A percentile compares a stretch with the other conserved stretches of the same genome.
phyloP scores from a whole-genome alignment of 768 basidiomycete species.

The Lentinula guzmanii region DNA sequence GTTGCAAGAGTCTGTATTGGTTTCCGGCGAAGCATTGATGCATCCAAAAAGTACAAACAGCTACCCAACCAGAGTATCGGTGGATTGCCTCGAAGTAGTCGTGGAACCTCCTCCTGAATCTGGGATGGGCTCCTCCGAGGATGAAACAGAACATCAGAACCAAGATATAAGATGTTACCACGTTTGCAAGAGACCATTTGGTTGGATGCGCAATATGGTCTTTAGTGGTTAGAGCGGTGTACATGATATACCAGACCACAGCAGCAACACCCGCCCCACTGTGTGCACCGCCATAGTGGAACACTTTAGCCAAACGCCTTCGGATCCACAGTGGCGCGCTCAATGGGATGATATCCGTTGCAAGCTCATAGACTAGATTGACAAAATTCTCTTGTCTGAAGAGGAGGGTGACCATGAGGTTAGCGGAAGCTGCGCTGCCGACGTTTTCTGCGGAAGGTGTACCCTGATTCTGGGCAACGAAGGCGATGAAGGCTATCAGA shows the following conservation, averaged over 20 bases:
- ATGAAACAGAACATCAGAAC: constrained; percentile 41
- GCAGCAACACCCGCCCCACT: constrained; percentile 48
- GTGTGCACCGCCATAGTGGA: constrained; percentile 52
- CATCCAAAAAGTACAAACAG: constrained; percentile 43
- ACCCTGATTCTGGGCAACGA: constrained; percentile 27
- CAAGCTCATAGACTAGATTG: constrained; percentile 44
- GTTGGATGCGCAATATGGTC: constrained; percentile 21
- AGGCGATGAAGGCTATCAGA: constrained; percentile 38
- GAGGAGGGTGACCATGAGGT: constrained; percentile 36
- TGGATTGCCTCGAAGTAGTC: constrained; percentile 51
- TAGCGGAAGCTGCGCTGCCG: constrained; percentile 32
- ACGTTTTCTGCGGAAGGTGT: constrained; percentile 29
- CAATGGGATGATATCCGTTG: constrained; percentile 28
- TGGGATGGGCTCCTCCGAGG: constrained; percentile 42
- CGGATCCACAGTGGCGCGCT: constrained; percentile 36
- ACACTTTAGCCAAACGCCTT: constrained; percentile 41
- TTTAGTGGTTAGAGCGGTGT: constrained; percentile 35
- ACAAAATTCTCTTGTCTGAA: constrained; percentile 48
- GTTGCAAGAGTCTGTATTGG: constrained; percentile 29
- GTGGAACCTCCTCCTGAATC: constrained; percentile 38
- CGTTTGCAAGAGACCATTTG: constrained; percentile 26
- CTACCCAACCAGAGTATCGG: constrained; percentile 50
- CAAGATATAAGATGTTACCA: constrained; percentile 39
- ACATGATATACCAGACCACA: constrained; percentile 45
- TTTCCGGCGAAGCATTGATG: constrained; percentile 28